phyloP scores from a whole-genome alignment of 371 early-diverging fungal species.

The Zopfochytrium polystomum region DNA sequence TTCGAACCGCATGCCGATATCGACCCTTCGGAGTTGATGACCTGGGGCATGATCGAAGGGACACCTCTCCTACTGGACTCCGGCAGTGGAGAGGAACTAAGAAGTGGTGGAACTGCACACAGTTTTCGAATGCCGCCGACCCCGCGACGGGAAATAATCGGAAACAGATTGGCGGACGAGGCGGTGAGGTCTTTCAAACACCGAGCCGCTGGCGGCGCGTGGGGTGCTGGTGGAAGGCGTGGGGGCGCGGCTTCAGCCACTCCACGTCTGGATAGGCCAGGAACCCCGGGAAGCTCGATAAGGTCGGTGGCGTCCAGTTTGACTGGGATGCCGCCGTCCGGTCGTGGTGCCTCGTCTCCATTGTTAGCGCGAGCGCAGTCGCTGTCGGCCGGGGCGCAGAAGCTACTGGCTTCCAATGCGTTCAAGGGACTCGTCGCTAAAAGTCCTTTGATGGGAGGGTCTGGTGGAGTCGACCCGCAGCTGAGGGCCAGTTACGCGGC shows the following conservation, averaged over 20 bases:
- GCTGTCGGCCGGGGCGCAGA: conserved; percentile 25
- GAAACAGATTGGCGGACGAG: conserved; percentile 60
- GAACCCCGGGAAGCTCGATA: not conserved
- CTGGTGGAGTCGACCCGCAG: conserved; percentile 24
- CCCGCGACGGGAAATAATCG: conserved; percentile 64
- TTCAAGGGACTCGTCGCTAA: not conserved
- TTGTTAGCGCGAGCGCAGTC: conserved; percentile 1
- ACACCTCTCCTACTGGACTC: conserved; percentile 43
- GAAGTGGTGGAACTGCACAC: conserved; percentile 14
- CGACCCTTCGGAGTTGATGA: conserved; percentile 64
- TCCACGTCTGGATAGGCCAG: conserved; percentile 2
- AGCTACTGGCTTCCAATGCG: conserved; percentile 14
- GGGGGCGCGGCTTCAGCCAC: not conserved
- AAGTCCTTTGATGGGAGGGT: not conserved
- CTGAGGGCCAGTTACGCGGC: conserved; percentile 30
- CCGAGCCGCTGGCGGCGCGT: conserved; percentile 9
- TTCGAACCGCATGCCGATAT: conserved; percentile 57
- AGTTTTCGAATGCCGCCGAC: conserved; percentile 61
- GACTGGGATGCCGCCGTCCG: conserved; percentile 4
- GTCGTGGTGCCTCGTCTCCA: not conserved
- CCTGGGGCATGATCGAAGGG: conserved; percentile 65
- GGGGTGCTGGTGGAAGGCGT: not conserved
- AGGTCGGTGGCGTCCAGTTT: not conserved
- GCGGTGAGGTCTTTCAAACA: conserved; percentile 55
- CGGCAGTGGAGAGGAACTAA: conserved; percentile 22